phyloP scores from a whole-genome alignment of 495 filamentous ascomycete species.

The Endocarpon pusillum region DNA sequence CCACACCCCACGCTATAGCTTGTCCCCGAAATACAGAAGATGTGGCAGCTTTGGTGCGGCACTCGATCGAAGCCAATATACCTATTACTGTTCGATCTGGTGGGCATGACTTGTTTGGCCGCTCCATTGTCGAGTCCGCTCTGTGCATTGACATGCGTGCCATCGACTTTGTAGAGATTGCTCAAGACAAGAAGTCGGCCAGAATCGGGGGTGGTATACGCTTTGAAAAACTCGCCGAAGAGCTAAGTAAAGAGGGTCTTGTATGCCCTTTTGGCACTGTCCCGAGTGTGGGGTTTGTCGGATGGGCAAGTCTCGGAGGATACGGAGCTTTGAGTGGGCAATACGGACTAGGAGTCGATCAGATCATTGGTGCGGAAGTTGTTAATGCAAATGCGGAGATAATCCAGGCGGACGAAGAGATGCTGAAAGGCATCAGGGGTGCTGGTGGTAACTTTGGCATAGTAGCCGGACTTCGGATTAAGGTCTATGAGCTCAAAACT shows the following conservation, averaged over 20 bases:
- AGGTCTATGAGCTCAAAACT: conserved; percentile 18
- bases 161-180: conserved; percentile 17
- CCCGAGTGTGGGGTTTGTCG: conserved; percentile 18
- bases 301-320: conserved; percentile 23
- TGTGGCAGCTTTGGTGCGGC: conserved; percentile 15
- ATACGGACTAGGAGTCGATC: conserved; percentile 22
- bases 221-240: conserved; percentile 10
- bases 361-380: conserved; percentile 22
- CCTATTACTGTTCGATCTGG: conserved; percentile 20
- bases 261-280: conserved; percentile 14
- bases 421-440: conserved; percentile 22
- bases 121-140: conserved; percentile 10
- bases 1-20: conserved; percentile 16
- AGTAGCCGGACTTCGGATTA: conserved; percentile 21
- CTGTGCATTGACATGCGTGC: conserved; percentile 24
- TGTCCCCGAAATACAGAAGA: conserved; percentile 19
- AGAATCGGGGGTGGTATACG: conserved; percentile 23
- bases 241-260: conserved; percentile 16
- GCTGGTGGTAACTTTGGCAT: conserved; percentile 25
- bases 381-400: conserved; percentile 20
- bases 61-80: conserved; percentile 9
- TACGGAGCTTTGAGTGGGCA: conserved; percentile 19
- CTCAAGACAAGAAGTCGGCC: conserved; percentile 10
- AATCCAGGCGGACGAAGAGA: conserved; percentile 14
- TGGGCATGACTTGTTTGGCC: conserved; percentile 20